Percentiles rank a stretch among this genome's conserved stretches.
Evolutionary conservation across 768 basidiomycete genomes (phyloP).

Genomic region (Pleurotus eryngii): DNA sequence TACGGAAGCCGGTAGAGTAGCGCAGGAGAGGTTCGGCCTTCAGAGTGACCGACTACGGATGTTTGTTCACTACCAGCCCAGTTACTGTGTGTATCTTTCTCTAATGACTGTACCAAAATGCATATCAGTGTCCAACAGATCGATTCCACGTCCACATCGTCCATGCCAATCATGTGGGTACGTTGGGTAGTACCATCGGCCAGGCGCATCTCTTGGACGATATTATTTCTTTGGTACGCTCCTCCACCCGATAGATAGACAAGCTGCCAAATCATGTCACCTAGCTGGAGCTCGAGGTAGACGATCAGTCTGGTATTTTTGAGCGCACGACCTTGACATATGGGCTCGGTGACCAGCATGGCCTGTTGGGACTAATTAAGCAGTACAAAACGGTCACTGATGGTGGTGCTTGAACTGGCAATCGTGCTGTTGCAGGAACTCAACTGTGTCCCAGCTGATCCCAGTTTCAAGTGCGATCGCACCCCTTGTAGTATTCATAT

Average conservation of each 20-base stretch:
- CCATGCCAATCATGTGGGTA: slow-evolving; percentile 63
- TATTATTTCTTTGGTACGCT: slow-evolving; percentile 74
- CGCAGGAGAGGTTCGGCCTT: slow-evolving; percentile 64
- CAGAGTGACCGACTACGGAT: slow-evolving; percentile 61
- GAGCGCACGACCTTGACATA: slow-evolving; percentile 79
- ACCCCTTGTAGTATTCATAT: too few relatives aligned
- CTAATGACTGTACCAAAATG: too few relatives aligned
- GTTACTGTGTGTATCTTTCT: slow-evolving; percentile 68
- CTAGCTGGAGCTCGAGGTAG: slow-evolving; percentile 54
- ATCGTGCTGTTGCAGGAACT: too few relatives aligned
- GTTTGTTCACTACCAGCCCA: slow-evolving; percentile 94
- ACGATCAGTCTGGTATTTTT: slow-evolving; percentile 51
- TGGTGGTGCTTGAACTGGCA: not conserved
- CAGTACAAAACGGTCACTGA: not conserved
- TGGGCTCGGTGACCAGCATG: slow-evolving; percentile 79
- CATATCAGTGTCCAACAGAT: slow-evolving; percentile 41
- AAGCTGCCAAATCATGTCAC: not conserved
- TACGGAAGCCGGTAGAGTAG: slow-evolving; percentile 47
- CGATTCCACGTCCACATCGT: slow-evolving; percentile 95
- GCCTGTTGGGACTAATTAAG: slow-evolving; percentile 47
- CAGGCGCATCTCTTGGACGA: slow-evolving; percentile 94
- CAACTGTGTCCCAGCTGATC: too few relatives aligned
- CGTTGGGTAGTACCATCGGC: slow-evolving; percentile 76
- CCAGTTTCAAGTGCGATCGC: too few relatives aligned
- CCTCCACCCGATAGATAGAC: slow-evolving; percentile 2